Evolutionary conservation across 345 rosid genomes (phyloP).

Genomic region (Euphorbia pulcherrima): DNA sequence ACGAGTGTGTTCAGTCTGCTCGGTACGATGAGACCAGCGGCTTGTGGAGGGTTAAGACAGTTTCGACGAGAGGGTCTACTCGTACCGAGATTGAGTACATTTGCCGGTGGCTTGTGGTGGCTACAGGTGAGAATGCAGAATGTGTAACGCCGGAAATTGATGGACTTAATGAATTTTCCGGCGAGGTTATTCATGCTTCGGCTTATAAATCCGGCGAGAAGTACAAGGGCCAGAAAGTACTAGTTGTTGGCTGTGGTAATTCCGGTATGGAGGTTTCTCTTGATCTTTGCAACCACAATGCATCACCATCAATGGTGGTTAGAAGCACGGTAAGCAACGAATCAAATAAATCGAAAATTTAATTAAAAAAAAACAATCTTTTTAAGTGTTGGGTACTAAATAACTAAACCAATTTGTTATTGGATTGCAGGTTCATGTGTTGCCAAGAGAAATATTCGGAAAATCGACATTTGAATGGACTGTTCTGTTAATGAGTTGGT

Average conservation of each 20-base stretch:
- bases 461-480: conserved; percentile 43
- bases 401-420: too few species aligned
- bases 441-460: conserved; percentile 25
- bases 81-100: conserved; percentile 64
- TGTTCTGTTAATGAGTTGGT: conserved; percentile 48
- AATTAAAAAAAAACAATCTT: too few species aligned
- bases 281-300: conserved; percentile 69
- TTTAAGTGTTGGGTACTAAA: too few species aligned
- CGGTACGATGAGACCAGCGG: conserved; percentile 59
- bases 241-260: conserved; percentile 87
- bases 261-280: conserved; percentile 92
- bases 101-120: conserved; percentile 79
- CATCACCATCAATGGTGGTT: conserved; percentile 76
- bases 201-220: conserved; percentile 72
- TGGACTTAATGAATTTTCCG: conserved; percentile 57
- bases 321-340: conserved; percentile 59
- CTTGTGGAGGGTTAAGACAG: conserved; percentile 65
- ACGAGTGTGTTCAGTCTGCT: conserved; percentile 70
- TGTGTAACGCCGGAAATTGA: conserved; percentile 68
- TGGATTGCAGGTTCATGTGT: conserved; percentile 24
- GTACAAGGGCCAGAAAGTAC: conserved; percentile 50
- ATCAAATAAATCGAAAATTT: background rate
- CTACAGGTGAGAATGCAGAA: conserved; percentile 91
- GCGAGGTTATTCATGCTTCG: conserved; percentile 59
- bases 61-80: conserved; percentile 29